Percentiles rank a stretch among this genome's conserved stretches.
These are phyloP conservation scores for Naganishia onofrii DNA, from an alignment of 768 basidiomycete species.

Conservation along the genomic window DNA sequence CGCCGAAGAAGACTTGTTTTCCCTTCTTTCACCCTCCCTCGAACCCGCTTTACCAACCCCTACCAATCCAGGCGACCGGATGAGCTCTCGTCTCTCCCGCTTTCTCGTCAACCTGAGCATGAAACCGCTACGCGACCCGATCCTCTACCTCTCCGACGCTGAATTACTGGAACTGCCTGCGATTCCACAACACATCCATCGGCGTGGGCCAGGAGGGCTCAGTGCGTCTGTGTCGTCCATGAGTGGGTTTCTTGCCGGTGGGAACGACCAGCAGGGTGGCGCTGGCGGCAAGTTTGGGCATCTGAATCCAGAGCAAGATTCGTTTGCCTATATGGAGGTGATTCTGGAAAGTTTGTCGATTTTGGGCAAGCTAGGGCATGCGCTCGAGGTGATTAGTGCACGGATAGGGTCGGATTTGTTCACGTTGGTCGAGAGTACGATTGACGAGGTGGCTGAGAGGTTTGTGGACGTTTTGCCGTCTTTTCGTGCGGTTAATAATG, in stretches of 20 bases:
- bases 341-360: conserved; percentile 89
- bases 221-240: background rate
- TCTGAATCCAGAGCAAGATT: conserved; percentile 82
- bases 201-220: background rate
- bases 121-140: conserved; percentile 50
- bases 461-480: conserved; percentile 51
- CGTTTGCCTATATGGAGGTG: conserved; percentile 87
- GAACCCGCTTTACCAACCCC: background rate
- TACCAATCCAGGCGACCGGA: background rate
- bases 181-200: conserved; percentile 10
- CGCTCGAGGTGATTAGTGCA: conserved; percentile 78
- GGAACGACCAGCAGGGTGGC: background rate
- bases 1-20: conserved; percentile 5
- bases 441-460: conserved; percentile 88
- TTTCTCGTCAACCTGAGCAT: conserved; percentile 50
- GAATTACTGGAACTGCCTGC: conserved; percentile 35
- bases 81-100: conserved; percentile 48
- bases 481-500: no score
- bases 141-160: conserved; percentile 48
- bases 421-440: conserved; percentile 74
- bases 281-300: conserved; percentile 5
- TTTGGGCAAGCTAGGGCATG: conserved; percentile 79
- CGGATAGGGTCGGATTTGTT: conserved; percentile 80
- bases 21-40: background rate
- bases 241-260: background rate